Evolutionary conservation across 192 early-diverging fungal genomes (phyloP).

Genomic region (Coemansia sp.): DNA sequence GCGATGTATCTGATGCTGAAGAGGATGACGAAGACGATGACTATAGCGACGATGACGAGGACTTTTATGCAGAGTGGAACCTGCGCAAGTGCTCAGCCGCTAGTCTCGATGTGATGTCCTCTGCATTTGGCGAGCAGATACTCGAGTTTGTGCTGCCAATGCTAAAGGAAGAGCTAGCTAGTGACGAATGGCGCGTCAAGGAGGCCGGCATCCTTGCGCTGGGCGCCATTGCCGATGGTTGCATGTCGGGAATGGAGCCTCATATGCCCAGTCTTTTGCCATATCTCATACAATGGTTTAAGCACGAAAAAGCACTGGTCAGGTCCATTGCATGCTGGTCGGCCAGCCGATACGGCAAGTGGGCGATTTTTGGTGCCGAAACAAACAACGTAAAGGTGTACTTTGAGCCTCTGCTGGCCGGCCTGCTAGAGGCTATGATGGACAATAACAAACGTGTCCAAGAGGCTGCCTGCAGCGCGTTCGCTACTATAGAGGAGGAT

Average conservation of each 20-base stretch:
- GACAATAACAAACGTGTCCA: slow-evolving; percentile 99
- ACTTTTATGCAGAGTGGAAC: slow-evolving; percentile 92
- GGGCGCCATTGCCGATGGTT: slow-evolving; percentile 97
- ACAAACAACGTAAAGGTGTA: slow-evolving; percentile 63
- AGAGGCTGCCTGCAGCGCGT: slow-evolving; percentile 94
- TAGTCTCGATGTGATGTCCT: slow-evolving; percentile 90
- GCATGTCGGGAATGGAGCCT: slow-evolving; percentile 82
- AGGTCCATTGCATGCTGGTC: slow-evolving; percentile 99
- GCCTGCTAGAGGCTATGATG: slow-evolving; percentile 73
- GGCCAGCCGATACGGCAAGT: slow-evolving; percentile 86
- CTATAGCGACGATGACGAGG: slow-evolving; percentile 83
- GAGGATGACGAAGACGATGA: slow-evolving; percentile 79
- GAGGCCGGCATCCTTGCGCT: slow-evolving; percentile 97
- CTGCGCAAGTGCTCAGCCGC: slow-evolving; percentile 98
- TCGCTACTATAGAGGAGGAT: slow-evolving; percentile 95
- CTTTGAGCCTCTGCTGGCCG: slow-evolving; percentile 83
- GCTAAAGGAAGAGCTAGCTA: slow-evolving; percentile 78
- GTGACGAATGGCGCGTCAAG: slow-evolving; percentile 83
- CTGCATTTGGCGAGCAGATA: slow-evolving; percentile 81
- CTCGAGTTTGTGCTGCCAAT: slow-evolving; percentile 83
- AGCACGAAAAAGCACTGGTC: slow-evolving; percentile 85
- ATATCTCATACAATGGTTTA: slow-evolving; percentile 76
- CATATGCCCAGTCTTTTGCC: slow-evolving; percentile 87
- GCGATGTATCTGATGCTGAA: slow-evolving; percentile 32
- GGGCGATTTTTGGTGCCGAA: slow-evolving; percentile 65